A percentile compares a stretch with the other conserved stretches of the same genome.
Conservation (phyloP, 2,329 filamentous ascomycete genomes). For the Aspergillus unguis region DNA sequence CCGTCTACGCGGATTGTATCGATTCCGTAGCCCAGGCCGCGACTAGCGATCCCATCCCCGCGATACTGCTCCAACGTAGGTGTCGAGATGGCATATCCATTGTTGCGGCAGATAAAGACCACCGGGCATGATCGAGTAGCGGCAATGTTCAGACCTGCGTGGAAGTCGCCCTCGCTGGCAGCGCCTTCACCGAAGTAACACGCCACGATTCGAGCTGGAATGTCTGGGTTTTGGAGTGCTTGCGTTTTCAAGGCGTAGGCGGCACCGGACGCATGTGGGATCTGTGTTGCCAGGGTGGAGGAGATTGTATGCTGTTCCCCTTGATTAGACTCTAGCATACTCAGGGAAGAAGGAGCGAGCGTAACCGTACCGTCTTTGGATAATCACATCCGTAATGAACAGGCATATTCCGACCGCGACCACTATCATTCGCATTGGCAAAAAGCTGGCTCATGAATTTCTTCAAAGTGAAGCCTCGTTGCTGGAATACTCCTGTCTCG, state of each 20-base stretch:
- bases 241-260: constrained; percentile 86
- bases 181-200: constrained; percentile 92
- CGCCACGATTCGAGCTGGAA: constrained; percentile 65
- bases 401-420: constrained; percentile 90
- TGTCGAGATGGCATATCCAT: constrained; percentile 87
- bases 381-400: constrained; percentile 88
- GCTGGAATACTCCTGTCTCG: constrained; percentile 85
- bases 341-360: constrained; percentile 13
- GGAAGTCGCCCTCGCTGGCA: constrained; percentile 87
- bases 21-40: constrained; percentile 88
- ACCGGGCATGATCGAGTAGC: constrained; percentile 84
- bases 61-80: constrained; percentile 88
- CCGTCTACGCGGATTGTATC: constrained; percentile 89
- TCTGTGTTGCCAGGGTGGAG: constrained; percentile 80
- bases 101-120: constrained; percentile 88
- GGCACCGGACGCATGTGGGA: constrained; percentile 82
- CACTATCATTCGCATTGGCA: constrained; percentile 75
- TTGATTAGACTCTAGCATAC: not conserved
- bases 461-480: constrained; percentile 79
- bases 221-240: constrained; percentile 65
- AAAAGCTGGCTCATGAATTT: constrained; percentile 97
- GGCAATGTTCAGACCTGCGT: constrained; percentile 85
- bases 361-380: constrained; percentile 69
- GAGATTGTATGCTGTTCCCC: constrained; percentile 75
- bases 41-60: constrained; percentile 83